Base-by-base conservation (phyloP, 805 yeast species). In the Wickerhamiella sergipiensis region DNA sequence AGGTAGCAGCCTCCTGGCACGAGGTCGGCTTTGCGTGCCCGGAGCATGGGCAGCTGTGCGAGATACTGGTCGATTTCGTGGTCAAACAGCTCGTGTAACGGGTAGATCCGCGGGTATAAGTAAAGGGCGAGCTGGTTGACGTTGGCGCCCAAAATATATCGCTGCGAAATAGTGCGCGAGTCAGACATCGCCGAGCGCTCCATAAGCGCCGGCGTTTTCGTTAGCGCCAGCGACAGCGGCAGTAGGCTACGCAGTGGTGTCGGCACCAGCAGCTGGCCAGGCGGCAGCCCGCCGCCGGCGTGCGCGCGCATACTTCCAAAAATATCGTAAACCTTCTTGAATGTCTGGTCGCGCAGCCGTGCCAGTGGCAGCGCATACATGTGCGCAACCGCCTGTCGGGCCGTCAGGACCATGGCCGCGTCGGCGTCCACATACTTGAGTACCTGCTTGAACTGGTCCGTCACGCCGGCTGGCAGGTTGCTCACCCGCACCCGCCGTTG, bases 361-460 rank as follows among this genome's bases (percentile, higher is more conserved):
- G 62, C 70, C 43, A 76, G 66, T 33, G 60, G 55, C 26, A 53
- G 47, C 5, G 54, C 49, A 12, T 50, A 49, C 62, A 72, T 62
- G 73, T 63, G 64, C 58, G 62, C 74, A 61, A 64, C 67, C 48
- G 63, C 68, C 53, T 78, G 78, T 53, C 80, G 74, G 9, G 81
- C 64, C 48, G 81, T 67, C 31, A 82, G 64, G 45, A 76, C 75
- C 51, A 75, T 55, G 1, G 79, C 68, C 0, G 81, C 75, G 57
- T 83, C 89, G 60, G 85, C 86, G 61, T 88, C 95, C 10, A 83
- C 81, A 64, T 82, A 85, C 50, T 80, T 77, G 67, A 85, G 85
- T 6, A 87, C 81, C 51, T 83, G 88, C 47, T 75, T 75, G 43
- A 83, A 68, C 50, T 85, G 75, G 53, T 81, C 83, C 1, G 92